A percentile compares a stretch with the other conserved stretches of the same genome.
These are phyloP conservation scores for Tarenaya hassleriana DNA, from an alignment of 345 rosid species.

Conservation along the genomic window DNA sequence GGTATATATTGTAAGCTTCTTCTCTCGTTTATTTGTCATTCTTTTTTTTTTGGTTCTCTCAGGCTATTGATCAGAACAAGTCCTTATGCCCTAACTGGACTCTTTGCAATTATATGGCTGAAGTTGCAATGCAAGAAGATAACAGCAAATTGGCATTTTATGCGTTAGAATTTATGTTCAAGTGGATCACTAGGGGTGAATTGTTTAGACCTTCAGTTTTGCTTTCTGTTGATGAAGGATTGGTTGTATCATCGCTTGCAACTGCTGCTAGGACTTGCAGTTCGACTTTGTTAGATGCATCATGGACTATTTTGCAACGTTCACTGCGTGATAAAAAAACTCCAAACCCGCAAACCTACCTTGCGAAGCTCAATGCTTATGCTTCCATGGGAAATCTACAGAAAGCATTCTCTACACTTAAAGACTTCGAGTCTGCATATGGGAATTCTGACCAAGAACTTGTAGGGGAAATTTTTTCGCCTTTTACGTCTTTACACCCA, in stretches of 20 bases:
- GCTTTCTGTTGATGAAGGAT: constrained; percentile 80
- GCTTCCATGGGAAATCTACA: constrained; percentile 74
- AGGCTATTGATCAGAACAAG: constrained; percentile 78
- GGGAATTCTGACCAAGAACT: constrained; percentile 34
- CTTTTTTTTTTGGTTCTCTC: constrained; percentile 17
- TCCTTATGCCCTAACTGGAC: constrained; percentile 79
- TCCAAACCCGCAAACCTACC: constrained; percentile 63
- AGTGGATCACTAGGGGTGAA: constrained; percentile 77
- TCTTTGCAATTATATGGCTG: constrained; percentile 59
- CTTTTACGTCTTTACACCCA: constrained; percentile 73
- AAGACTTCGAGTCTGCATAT: constrained; percentile 63
- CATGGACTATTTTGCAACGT: constrained; percentile 65
- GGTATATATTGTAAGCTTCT: constrained; percentile 3
- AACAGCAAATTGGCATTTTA: constrained; percentile 72
- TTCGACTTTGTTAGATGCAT: constrained; percentile 65
- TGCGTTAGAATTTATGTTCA: constrained; percentile 79
- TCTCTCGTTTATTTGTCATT: background rate
- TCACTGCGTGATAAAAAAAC: constrained; percentile 60
- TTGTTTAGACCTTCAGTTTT: constrained; percentile 48
- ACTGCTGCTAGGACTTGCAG: constrained; percentile 76
- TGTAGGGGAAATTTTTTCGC: constrained; percentile 68
- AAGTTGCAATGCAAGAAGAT: constrained; percentile 61
- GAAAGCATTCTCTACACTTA: constrained; percentile 60
- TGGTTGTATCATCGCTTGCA: constrained; percentile 65
- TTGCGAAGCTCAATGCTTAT: constrained; percentile 71